Evolutionary conservation across 768 basidiomycete species (phyloP).

Genomic region (Pholiota microspora): DNA sequence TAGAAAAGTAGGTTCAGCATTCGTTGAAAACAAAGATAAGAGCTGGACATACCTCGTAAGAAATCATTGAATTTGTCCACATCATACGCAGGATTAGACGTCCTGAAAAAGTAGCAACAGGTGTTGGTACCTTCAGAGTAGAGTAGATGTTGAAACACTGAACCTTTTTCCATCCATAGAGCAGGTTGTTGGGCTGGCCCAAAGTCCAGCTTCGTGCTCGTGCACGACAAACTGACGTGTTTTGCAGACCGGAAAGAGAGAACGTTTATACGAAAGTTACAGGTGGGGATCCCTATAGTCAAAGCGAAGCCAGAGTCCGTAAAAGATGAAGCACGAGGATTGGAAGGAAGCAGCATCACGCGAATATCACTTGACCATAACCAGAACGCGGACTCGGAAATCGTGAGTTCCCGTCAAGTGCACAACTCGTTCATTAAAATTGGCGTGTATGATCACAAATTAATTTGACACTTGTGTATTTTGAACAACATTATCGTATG

Average conservation of each 20-base stretch:
- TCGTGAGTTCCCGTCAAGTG: too few relatives aligned
- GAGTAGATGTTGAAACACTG: constrained; percentile 1
- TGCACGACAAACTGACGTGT: constrained; percentile 44
- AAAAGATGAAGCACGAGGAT: constrained; percentile 15
- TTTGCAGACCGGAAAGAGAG: constrained; percentile 16
- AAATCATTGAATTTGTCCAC: constrained; percentile 58
- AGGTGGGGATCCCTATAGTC: neutral
- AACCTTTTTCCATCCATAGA: constrained; percentile 82
- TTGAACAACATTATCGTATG: neutral
- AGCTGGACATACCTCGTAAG: constrained; percentile 51
- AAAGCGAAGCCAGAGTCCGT: neutral
- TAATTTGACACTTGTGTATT: too few relatives aligned
- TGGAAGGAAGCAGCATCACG: constrained; percentile 20
- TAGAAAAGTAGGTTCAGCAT: constrained; percentile 27
- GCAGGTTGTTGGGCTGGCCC: constrained; percentile 60
- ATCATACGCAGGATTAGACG: constrained; percentile 63
- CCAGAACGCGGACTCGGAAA: constrained; percentile 8
- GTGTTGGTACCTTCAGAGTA: neutral
- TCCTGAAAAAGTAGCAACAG: constrained; percentile 32
- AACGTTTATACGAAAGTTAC: neutral
- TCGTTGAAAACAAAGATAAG: neutral
- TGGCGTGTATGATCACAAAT: too few relatives aligned
- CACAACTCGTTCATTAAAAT: too few relatives aligned
- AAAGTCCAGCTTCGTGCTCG: constrained; percentile 71
- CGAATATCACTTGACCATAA: constrained; percentile 30